Base-by-base conservation (phyloP, 129 eudicot genomes). In the Pittosporum tobira region DNA sequence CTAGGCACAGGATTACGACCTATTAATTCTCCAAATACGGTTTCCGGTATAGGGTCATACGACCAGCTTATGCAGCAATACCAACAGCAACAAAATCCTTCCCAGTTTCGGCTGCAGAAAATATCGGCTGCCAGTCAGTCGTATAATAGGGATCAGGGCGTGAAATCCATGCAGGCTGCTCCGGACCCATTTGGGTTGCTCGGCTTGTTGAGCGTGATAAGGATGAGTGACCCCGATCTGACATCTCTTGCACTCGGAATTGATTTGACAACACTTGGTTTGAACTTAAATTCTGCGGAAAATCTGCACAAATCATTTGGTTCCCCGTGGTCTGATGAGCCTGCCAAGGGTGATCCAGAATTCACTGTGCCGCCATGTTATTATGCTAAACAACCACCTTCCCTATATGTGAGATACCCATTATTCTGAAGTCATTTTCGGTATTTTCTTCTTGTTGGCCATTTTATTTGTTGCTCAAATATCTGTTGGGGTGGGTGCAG, bases 311-410 rank as follows among this genome's bases (percentile, higher is more conserved):
- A 71, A 59, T 78, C 87, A 14, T 90, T 90, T 61, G 88, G 87
- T 63, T 85, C 97, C 20, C 97, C 97, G 0, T 90, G 95, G 95
- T 82, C 86, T 22, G 95, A 90, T 49, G 97, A 85, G 52, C 88
- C 97, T n/a, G 66, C 74, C 57, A 85, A 90, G 74, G 89, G 97
- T 26, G 89, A 76, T 38, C 81, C 89, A 11, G 95, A 90, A 42
- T 85, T 85, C 47, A 71, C 55, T 8, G 85, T 83, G 37, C 97
- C 97, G 0, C 84, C 73, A 65, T 90, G 97, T 67, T 90, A 85
- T 62, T 76, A 80, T 73, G 80, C 80, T 29, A 82, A 85, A 57
- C 94, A 73, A 73, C 65, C 89, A 27, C 97, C 94, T 38, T 69
- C 77, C n/a, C 68, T 90, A 51, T 75, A 61, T 61, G 97, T 89